Percentiles rank a stretch among this genome's conserved stretches.
phyloP scores from a whole-genome alignment of 2,329 filamentous ascomycete species.

The Thermothelomyces thermophilus region DNA sequence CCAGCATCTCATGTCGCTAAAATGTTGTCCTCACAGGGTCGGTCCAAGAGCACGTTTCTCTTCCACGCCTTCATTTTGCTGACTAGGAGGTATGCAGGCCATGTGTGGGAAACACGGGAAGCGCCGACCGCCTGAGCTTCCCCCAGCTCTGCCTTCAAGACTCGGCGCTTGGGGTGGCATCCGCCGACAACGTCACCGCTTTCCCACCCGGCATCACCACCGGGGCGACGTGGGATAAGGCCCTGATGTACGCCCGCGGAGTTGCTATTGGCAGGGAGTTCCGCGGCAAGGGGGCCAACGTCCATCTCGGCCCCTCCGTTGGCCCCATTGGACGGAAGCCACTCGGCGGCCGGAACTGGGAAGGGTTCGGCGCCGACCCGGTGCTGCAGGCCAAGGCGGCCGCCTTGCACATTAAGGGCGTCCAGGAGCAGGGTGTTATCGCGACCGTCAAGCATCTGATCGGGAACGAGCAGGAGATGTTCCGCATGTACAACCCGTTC shows the following conservation, averaged over 20 bases:
- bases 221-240: constrained; percentile 69
- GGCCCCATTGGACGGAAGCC: constrained; percentile 68
- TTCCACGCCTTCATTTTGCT: not conserved
- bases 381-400: constrained; percentile 65
- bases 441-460: constrained; percentile 77
- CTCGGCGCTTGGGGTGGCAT: constrained; percentile 62
- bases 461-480: constrained; percentile 64
- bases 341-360: constrained; percentile 68
- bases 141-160: constrained; percentile 68
- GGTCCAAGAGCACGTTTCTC: constrained; percentile 10
- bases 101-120: constrained; percentile 72
- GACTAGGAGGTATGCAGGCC: constrained; percentile 34
- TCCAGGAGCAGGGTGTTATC: constrained; percentile 75
- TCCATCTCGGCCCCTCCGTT: constrained; percentile 64
- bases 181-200: constrained; percentile 67
- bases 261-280: constrained; percentile 65
- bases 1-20: not conserved
- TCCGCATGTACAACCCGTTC: constrained; percentile 49
- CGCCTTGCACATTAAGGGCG: constrained; percentile 67
- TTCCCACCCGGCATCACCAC: constrained; percentile 75
- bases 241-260: constrained; percentile 61
- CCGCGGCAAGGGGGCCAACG: constrained; percentile 64
- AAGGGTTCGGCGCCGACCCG: constrained; percentile 65
- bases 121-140: constrained; percentile 62
- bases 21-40: constrained; percentile 18